phyloP scores from a whole-genome alignment of 371 early-diverging fungal genomes.

The Catenaria anguillulae region DNA sequence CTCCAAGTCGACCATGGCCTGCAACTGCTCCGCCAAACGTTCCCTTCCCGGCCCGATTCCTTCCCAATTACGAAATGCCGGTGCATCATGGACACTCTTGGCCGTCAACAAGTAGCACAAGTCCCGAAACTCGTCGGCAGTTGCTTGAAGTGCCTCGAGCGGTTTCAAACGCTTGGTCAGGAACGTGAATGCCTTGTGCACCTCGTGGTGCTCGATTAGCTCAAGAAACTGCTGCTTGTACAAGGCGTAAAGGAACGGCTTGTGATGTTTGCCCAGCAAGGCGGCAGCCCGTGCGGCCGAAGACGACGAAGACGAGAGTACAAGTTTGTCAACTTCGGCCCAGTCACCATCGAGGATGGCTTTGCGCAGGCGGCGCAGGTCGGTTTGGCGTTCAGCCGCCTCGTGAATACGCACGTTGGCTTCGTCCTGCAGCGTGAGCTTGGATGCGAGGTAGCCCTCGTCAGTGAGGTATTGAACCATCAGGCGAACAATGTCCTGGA shows the following conservation, averaged over 20 bases:
- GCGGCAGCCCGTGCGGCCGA: conserved; percentile 63
- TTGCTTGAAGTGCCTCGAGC: conserved; percentile 78
- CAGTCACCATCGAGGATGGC: conserved; percentile 88
- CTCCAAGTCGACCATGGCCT: conserved; percentile 78
- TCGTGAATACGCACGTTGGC: conserved; percentile 80
- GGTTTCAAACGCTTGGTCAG: conserved; percentile 85
- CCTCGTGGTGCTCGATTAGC: conserved; percentile 80
- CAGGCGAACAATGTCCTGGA: conserved; percentile 79
- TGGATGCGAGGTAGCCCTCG: conserved; percentile 69
- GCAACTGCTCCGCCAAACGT: conserved; percentile 72
- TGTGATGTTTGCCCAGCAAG: conserved; percentile 65
- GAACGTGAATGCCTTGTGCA: conserved; percentile 90
- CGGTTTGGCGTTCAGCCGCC: conserved; percentile 56
- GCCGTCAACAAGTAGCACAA: conserved; percentile 85
- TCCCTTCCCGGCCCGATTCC: conserved; percentile 79
- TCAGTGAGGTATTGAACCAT: conserved; percentile 85
- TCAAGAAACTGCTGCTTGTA: conserved; percentile 93
- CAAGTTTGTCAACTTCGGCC: conserved; percentile 63
- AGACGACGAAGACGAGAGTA: not conserved
- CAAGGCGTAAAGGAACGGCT: conserved; percentile 73
- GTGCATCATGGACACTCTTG: conserved; percentile 80
- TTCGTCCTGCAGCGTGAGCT: conserved; percentile 75
- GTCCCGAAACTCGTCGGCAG: conserved; percentile 79
- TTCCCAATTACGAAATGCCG: conserved; percentile 85
- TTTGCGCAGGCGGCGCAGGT: conserved; percentile 62